These are phyloP conservation scores for Exophiala aquamarina DNA, from an alignment of 2,329 filamentous ascomycete genomes.

Conservation along the genomic window DNA sequence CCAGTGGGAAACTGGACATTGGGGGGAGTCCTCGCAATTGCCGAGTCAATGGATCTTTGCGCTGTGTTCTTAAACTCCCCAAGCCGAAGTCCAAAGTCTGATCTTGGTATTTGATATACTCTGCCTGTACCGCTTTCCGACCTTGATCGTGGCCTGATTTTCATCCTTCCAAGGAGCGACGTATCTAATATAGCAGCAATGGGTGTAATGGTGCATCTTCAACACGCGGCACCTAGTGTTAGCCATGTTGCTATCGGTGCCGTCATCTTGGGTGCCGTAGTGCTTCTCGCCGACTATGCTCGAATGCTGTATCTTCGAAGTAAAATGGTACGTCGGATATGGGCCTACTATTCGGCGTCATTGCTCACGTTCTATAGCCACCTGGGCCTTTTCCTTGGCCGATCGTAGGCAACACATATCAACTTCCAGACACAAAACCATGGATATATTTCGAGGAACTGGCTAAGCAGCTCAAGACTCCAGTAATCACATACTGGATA, in stretches of 20 bases:
- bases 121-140: background rate
- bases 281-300: conserved; percentile 28
- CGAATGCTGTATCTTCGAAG: conserved; percentile 30
- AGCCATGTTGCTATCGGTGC: conserved; percentile 18
- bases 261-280: conserved; percentile 12
- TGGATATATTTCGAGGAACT: conserved; percentile 60
- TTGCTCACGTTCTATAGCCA: conserved; percentile 31
- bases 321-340: conserved; percentile 27
- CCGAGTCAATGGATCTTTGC: conserved; percentile 8
- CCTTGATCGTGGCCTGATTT: conserved; percentile 2
- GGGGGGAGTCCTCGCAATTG: conserved; percentile 3
- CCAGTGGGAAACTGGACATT: conserved; percentile 2
- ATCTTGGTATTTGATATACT: conserved; percentile 2
- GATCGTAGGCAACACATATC: conserved; percentile 57
- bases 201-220: conserved; percentile 22
- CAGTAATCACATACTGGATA: conserved; percentile 58
- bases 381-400: conserved; percentile 57
- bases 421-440: conserved; percentile 54
- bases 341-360: background rate
- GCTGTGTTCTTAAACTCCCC: background rate
- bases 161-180: background rate
- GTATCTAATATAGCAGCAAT: conserved; percentile 5
- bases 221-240: conserved; percentile 17
- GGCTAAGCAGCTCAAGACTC: conserved; percentile 49
- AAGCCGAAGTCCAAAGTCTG: background rate